These are phyloP conservation scores for Gomphus bonarii DNA, from an alignment of 1,284 basidiomycete genomes.

Conservation along the genomic window DNA sequence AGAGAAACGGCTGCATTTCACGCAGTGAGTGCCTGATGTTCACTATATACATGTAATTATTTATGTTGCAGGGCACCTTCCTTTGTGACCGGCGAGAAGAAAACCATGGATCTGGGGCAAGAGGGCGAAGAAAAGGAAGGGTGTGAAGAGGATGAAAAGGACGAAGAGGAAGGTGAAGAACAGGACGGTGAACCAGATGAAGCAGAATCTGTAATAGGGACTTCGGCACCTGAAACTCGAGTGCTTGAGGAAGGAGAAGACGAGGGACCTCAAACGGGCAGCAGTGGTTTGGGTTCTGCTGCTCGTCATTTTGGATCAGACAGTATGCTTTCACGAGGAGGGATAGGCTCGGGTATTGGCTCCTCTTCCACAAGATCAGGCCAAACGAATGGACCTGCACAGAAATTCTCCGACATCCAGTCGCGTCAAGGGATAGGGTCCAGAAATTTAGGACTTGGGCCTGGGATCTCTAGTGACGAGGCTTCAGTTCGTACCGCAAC, in stretches of 20 bases:
- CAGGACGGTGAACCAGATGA: conserved; percentile 20
- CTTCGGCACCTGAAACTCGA: conserved; percentile 40
- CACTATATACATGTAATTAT: not conserved
- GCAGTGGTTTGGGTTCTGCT: conserved; percentile 41
- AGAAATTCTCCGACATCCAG: not conserved
- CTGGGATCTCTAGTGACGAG: conserved; percentile 11
- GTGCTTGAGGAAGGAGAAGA: conserved; percentile 35
- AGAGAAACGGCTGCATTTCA: conserved; percentile 46
- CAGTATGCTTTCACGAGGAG: conserved; percentile 12
- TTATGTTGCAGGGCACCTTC: conserved; percentile 43
- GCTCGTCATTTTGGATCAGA: conserved; percentile 11
- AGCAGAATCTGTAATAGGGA: conserved; percentile 29
- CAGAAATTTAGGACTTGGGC: conserved; percentile 16
- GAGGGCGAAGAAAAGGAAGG: conserved; percentile 20
- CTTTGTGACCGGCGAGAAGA: conserved; percentile 54
- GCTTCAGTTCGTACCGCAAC: conserved; percentile 34
- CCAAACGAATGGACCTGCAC: conserved; percentile 16
- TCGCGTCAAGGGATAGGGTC: conserved; percentile 28
- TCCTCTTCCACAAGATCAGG: conserved; percentile 12
- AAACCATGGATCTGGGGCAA: conserved; percentile 26
- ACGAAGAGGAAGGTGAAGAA: conserved; percentile 17
- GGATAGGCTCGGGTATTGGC: conserved; percentile 18
- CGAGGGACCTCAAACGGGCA: conserved; percentile 28
- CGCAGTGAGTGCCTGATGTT: conserved; percentile 35
- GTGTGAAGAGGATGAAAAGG: conserved; percentile 18